These are phyloP conservation scores for Coleophoma eucalyptorum DNA, from an alignment of 2,329 filamentous ascomycete genomes.

Conservation along the genomic window DNA sequence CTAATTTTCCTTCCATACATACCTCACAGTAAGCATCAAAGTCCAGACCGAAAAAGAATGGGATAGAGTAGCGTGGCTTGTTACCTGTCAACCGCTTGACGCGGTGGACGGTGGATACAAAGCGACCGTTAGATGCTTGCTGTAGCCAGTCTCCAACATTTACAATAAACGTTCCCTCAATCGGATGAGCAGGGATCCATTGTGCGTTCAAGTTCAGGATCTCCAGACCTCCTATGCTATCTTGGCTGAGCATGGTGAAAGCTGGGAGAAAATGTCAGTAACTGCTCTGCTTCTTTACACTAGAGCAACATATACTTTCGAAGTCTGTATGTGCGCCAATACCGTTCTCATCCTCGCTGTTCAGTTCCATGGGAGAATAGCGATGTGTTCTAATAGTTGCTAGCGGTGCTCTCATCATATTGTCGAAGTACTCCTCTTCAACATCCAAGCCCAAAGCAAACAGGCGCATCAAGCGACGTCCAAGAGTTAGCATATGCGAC, in stretches of 20 bases:
- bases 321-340: neutral
- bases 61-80: neutral
- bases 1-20: too few species aligned
- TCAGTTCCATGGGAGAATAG: neutral
- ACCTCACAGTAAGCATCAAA: neutral
- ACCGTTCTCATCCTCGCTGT: neutral
- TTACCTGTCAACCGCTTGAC: constrained; percentile 32
- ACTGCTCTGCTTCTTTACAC: too few species aligned
- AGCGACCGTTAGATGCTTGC: constrained; percentile 43
- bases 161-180: constrained; percentile 42
- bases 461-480: neutral
- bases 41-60: neutral
- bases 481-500: neutral
- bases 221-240: constrained; percentile 37
- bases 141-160: constrained; percentile 49
- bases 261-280: too few species aligned
- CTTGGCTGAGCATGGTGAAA: constrained; percentile 44
- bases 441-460: neutral
- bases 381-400: neutral
- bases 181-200: constrained; percentile 31
- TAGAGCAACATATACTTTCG: neutral
- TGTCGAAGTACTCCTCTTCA: neutral
- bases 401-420: neutral
- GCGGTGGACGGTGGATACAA: constrained; percentile 42
- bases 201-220: constrained; percentile 31